Percentiles rank a stretch among this genome's conserved stretches.
Conservation (phyloP, 768 basidiomycete species). For the Leccinum sublutescens region DNA sequence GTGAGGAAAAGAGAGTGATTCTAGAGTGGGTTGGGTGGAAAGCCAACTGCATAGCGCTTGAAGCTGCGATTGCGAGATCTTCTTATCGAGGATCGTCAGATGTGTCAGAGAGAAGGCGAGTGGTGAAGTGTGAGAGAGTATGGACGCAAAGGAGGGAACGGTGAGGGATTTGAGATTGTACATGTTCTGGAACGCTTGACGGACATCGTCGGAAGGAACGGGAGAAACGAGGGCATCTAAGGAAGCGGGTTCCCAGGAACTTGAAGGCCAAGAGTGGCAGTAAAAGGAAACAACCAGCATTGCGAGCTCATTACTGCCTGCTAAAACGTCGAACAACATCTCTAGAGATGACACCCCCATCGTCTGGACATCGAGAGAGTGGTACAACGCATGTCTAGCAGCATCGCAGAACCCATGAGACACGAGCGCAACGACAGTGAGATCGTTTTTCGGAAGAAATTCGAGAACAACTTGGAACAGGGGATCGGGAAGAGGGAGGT, state of each 20-base stretch:
- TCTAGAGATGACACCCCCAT: slow-evolving; percentile 12
- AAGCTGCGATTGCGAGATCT: slow-evolving; percentile 22
- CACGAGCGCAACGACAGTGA: slow-evolving; percentile 22
- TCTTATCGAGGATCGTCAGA: slow-evolving; percentile 30
- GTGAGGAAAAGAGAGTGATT: slow-evolving; percentile 29
- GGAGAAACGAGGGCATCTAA: slow-evolving; percentile 8
- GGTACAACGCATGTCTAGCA: slow-evolving; percentile 26
- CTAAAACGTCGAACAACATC: slow-evolving; percentile 21
- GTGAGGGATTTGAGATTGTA: slow-evolving; percentile 27
- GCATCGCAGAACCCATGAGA: slow-evolving; percentile 22
- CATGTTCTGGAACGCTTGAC: slow-evolving; percentile 31
- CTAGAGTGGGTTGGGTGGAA: slow-evolving; percentile 22
- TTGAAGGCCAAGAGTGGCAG: slow-evolving; percentile 24
- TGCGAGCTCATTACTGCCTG: slow-evolving; percentile 21
- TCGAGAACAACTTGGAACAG: slow-evolving; percentile 22
- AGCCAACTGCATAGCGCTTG: slow-evolving; percentile 25
- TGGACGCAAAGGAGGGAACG: slow-evolving; percentile 23
- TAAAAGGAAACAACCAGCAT: slow-evolving; percentile 22
- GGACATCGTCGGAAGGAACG: slow-evolving; percentile 18
- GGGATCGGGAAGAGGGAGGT: slow-evolving; percentile 15
- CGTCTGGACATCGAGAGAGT: slow-evolving; percentile 18
- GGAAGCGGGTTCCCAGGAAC: slow-evolving; percentile 6
- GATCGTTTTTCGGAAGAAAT: slow-evolving; percentile 19
- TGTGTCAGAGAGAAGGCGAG: slow-evolving; percentile 24
- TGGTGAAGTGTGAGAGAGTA: slow-evolving; percentile 18